phyloP scores from a whole-genome alignment of 495 filamentous ascomycete species.

The Aspergillus campestris region DNA sequence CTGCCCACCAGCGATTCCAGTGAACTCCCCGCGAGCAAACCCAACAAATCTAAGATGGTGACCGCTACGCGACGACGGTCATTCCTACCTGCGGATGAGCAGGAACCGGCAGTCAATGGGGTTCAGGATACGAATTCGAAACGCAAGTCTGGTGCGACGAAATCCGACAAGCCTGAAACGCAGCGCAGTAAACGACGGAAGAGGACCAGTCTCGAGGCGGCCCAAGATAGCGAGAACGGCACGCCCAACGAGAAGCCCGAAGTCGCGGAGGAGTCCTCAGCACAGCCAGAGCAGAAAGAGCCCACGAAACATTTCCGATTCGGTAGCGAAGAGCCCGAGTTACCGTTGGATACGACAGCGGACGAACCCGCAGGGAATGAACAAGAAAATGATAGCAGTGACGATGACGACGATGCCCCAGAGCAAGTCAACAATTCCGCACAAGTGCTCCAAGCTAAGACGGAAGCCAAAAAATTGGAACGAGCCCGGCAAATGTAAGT shows the following conservation, averaged over 20 bases:
- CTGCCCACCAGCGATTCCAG: conserved; percentile 12
- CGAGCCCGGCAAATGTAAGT: conserved; percentile 29
- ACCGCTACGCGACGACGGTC: conserved; percentile 26
- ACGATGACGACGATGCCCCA: conserved; percentile 43
- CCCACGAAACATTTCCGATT: conserved; percentile 35
- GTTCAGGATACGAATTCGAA: conserved; percentile 19
- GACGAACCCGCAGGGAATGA: conserved; percentile 16
- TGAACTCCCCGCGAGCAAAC: conserved; percentile 10
- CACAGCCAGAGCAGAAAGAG: conserved; percentile 7
- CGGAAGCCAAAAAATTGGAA: conserved; percentile 35
- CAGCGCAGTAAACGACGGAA: conserved; percentile 34
- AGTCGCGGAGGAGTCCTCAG: conserved; percentile 6
- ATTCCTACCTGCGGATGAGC: conserved; percentile 8
- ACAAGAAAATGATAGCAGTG: conserved; percentile 26
- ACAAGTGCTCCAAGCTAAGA: conserved; percentile 30
- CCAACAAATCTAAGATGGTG: conserved; percentile 25
- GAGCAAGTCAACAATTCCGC: conserved; percentile 42
- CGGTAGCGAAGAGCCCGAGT: conserved; percentile 36
- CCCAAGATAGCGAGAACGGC: conserved; percentile 10
- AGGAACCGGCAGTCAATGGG: conserved; percentile 13
- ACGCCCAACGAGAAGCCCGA: background rate
- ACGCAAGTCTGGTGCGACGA: conserved; percentile 23
- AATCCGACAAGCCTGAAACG: conserved; percentile 13
- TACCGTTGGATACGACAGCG: conserved; percentile 12
- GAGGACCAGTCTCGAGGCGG: conserved; percentile 18